Evolutionary conservation across 371 early-diverging fungal genomes (phyloP), one percentile per base, ranked within the genome.

Genomic region (Syncephalastrum racemosum): DNA sequence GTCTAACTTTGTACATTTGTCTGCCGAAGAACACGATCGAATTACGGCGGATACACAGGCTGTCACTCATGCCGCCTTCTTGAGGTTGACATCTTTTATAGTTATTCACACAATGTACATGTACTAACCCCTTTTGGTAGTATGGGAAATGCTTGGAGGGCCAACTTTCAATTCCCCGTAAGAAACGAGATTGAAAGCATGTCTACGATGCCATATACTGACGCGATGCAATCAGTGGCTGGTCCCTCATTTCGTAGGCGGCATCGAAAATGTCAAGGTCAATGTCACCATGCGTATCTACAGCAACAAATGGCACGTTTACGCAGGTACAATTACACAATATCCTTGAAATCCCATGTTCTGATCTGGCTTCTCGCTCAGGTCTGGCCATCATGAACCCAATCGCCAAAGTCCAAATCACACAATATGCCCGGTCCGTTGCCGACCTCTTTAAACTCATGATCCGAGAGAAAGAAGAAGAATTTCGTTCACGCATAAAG

Each of bases 11-110:
- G 92, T 94, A 1, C 80, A 87, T 62, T 63, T 96, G 59, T 79
- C 82, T 25, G 86, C 82, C 49, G 74, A 88, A 60, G 93, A 96
- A 57, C 98, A 98, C 59, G 98, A 98, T 66, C 78, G 85, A 41
- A 94, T 97, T 47, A 98, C 97, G 2, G 98, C 98, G 1, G 96
- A 98, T 63, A 98, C 98, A 1, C 98, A 98, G 69, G 96, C 97
- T 5, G 95, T 92, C 13, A 98, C 98, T 2, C 98, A 98, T 66
- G 79, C 95, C 49, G 94, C 96, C 14, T 98, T 96, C 64, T 66
- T 95, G 48, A 88, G 83, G 86, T 86, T 63, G 25, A 13, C 19
- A 10, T 10, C 36, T 12, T 5, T 0, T 5, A 10, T 2, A 3
- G 25, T 22, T 41, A 13, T 44, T n/a, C n/a, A n/a, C n/a, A n/a